phyloP scores from a whole-genome alignment of 345 rosid genomes.

The Populus pruinosa region DNA sequence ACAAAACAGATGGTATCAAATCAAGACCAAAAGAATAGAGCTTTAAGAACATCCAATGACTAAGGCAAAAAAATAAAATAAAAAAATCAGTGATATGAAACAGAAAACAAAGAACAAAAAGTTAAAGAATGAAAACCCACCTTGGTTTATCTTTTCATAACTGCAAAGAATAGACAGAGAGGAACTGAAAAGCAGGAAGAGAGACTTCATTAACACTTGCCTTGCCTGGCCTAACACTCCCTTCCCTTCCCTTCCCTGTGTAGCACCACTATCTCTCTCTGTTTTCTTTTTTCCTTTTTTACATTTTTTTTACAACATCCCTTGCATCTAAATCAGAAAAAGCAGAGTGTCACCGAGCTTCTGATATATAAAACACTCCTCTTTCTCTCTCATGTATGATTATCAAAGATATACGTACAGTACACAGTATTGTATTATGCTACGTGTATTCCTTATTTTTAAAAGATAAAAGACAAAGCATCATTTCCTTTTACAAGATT shows the following conservation, averaged over 20 bases:
- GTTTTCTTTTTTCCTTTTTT: neutral
- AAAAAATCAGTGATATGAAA: neutral
- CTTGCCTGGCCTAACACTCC: neutral
- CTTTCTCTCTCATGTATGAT: no score
- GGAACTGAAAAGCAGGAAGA: conserved; percentile 28
- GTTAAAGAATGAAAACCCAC: conserved; percentile 22
- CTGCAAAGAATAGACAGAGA: neutral
- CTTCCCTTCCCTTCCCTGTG: neutral
- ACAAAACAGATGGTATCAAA: neutral
- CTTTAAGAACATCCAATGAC: neutral
- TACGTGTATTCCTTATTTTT: no score
- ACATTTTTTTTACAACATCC: neutral
- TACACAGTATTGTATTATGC: no score
- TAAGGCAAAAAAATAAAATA: neutral
- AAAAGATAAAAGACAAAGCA: no score
- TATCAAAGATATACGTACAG: no score
- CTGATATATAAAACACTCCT: conserved; percentile 6
- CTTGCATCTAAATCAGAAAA: conserved; percentile 32
- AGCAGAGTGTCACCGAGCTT: conserved; percentile 26
- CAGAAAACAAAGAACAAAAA: neutral
- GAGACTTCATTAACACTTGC: conserved; percentile 10
- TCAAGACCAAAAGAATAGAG: neutral
- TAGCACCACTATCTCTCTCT: neutral
- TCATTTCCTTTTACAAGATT: neutral
- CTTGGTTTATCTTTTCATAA: conserved; percentile 22